These are phyloP conservation scores for Debaryomyces prosopidis DNA, from an alignment of 805 yeast genomes.

Conservation along the genomic window DNA sequence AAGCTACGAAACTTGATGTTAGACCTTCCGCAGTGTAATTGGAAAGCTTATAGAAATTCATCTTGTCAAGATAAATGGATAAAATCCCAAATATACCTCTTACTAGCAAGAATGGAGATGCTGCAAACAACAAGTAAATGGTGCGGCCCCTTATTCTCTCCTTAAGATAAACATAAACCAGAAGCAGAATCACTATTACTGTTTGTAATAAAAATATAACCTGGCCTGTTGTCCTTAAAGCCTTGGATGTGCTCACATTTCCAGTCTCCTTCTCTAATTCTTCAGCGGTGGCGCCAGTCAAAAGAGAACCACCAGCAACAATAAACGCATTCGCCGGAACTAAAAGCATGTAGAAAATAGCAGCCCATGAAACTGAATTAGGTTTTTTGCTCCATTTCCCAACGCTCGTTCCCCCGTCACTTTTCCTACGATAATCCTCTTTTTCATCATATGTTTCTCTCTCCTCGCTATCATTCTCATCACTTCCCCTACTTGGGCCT, in stretches of 20 bases:
- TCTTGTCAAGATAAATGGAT: constrained; percentile 28
- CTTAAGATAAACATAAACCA: background rate
- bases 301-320: constrained; percentile 31
- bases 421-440: background rate
- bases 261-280: constrained; percentile 10
- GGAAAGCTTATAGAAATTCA: constrained; percentile 32
- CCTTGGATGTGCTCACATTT: constrained; percentile 19
- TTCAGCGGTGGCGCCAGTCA: constrained; percentile 21
- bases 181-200: constrained; percentile 13
- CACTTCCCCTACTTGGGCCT: constrained; percentile 1
- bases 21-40: constrained; percentile 28
- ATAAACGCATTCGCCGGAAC: constrained; percentile 34
- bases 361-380: background rate
- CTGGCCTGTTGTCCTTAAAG: constrained; percentile 34
- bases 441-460: background rate
- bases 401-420: background rate
- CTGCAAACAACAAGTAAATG: constrained; percentile 20
- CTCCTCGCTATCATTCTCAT: too few relatives aligned
- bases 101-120: constrained; percentile 31
- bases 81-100: constrained; percentile 38
- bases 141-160: constrained; percentile 20
- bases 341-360: constrained; percentile 23
- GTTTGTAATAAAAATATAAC: constrained; percentile 27
- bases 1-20: constrained; percentile 22
- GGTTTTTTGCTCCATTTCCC: background rate